Conservation (phyloP, 2,329 filamentous ascomycete species). For the Verticillium tricorpus region DNA sequence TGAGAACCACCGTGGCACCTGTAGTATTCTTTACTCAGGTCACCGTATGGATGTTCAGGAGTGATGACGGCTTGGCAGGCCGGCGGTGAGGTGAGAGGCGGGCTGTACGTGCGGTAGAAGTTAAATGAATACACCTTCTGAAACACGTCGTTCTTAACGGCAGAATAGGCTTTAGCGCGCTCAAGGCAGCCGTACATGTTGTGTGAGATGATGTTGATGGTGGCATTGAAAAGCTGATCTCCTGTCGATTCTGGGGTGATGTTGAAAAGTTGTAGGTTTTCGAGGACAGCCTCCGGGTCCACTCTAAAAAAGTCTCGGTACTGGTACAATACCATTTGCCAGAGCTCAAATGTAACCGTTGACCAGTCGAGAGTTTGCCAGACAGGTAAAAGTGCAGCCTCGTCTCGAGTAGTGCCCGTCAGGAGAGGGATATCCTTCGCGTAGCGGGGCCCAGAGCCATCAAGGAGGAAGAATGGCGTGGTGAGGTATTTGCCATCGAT, state of each 20-base stretch:
- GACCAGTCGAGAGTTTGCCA: not conserved
- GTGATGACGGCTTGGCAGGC: constrained; percentile 24
- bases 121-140: constrained; percentile 26
- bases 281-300: not conserved
- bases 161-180: constrained; percentile 28
- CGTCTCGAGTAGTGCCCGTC: not conserved
- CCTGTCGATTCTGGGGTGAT: not conserved
- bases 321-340: not conserved
- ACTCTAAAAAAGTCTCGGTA: not conserved
- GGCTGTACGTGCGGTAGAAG: constrained; percentile 36
- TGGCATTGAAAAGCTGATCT: not conserved
- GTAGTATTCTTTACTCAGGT: constrained; percentile 32
- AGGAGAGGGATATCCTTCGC: not conserved
- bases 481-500: constrained; percentile 53
- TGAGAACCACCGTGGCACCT: constrained; percentile 37
- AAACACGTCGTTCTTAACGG: constrained; percentile 23
- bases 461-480: not conserved
- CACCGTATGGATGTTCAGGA: constrained; percentile 21
- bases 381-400: not conserved
- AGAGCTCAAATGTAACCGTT: not conserved
- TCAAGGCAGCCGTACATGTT: constrained; percentile 26
- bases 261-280: not conserved
- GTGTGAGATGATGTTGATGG: not conserved
- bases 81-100: constrained; percentile 19
- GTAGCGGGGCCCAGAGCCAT: not conserved